Conservation (phyloP, 768 basidiomycete genomes). For the Leccinum subgranulosum region DNA sequence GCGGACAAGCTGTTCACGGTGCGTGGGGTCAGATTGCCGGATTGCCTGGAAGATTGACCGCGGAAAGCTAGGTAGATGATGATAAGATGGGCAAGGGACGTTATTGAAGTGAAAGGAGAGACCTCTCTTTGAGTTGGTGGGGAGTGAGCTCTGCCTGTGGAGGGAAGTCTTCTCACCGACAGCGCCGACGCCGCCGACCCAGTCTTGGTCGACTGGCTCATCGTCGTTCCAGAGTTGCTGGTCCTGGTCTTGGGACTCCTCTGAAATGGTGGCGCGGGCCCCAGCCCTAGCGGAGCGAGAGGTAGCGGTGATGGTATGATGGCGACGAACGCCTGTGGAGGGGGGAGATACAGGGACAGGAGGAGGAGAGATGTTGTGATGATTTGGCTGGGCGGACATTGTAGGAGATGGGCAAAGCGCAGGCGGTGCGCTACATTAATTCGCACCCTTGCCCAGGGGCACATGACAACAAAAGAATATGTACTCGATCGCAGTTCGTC, state of each 20-base stretch:
- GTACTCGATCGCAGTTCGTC: neutral
- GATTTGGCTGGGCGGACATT: conserved; percentile 38
- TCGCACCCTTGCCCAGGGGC: conserved; percentile 26
- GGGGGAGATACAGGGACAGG: conserved; percentile 37
- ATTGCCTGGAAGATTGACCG: conserved; percentile 45
- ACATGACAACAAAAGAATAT: conserved; percentile 10
- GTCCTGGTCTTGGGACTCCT: conserved; percentile 58
- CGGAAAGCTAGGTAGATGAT: conserved; percentile 48
- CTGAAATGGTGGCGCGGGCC: conserved; percentile 63
- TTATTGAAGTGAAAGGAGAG: conserved; percentile 13
- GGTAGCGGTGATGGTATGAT: conserved; percentile 79
- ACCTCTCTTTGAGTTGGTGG: conserved; percentile 79
- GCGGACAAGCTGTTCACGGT: conserved; percentile 79
- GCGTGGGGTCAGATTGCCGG: conserved; percentile 66
- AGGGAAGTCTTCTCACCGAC: conserved; percentile 80
- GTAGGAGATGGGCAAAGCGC: neutral
- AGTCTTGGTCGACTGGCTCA: conserved; percentile 74
- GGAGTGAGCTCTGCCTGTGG: conserved; percentile 78
- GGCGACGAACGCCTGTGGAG: conserved; percentile 61
- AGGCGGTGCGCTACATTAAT: neutral
- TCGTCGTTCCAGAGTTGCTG: conserved; percentile 68
- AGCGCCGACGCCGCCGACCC: conserved; percentile 78
- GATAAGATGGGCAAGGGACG: conserved; percentile 1
- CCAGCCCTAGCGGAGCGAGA: conserved; percentile 60
- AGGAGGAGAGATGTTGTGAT: conserved; percentile 40